Percentiles rank a stretch among this genome's conserved stretches.
These are phyloP conservation scores for Jaltomata sinuosa DNA, from an alignment of 257 asterid species.

Conservation along the genomic window DNA sequence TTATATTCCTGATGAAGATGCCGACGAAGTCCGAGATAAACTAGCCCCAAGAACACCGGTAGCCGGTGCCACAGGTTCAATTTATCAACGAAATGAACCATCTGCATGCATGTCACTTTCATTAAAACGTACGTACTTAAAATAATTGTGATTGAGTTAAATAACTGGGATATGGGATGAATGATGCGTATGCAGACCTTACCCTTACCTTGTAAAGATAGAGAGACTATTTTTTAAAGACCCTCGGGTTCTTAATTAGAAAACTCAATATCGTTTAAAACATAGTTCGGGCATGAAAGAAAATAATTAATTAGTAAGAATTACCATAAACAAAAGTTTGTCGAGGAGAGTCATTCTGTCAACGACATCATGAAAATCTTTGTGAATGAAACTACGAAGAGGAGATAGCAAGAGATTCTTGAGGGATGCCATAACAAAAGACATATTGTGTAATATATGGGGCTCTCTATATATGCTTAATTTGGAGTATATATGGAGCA, in stretches of 20 bases:
- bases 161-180: too few relatives aligned
- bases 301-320: not conserved
- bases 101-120: slow-evolving; percentile 17
- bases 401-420: slow-evolving; percentile 23
- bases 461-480: not conserved
- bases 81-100: slow-evolving; percentile 35
- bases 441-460: not conserved
- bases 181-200: too few relatives aligned
- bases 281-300: not conserved
- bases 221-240: not conserved
- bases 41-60: slow-evolving; percentile 46
- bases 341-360: slow-evolving; percentile 30
- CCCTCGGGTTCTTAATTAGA: not conserved
- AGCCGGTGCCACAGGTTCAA: slow-evolving; percentile 39
- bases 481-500: not conserved
- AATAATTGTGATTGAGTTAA: not conserved
- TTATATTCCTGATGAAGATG: slow-evolving; percentile 45
- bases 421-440: slow-evolving; percentile 12
- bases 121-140: not conserved
- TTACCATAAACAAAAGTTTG: slow-evolving; percentile 42
- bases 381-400: slow-evolving; percentile 27
- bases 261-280: not conserved
- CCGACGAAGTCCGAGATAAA: slow-evolving; percentile 31
- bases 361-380: slow-evolving; percentile 33
- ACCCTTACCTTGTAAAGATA: too few relatives aligned